Conservation (phyloP, 495 filamentous ascomycete genomes). For the Podospora pseudocomata region DNA sequence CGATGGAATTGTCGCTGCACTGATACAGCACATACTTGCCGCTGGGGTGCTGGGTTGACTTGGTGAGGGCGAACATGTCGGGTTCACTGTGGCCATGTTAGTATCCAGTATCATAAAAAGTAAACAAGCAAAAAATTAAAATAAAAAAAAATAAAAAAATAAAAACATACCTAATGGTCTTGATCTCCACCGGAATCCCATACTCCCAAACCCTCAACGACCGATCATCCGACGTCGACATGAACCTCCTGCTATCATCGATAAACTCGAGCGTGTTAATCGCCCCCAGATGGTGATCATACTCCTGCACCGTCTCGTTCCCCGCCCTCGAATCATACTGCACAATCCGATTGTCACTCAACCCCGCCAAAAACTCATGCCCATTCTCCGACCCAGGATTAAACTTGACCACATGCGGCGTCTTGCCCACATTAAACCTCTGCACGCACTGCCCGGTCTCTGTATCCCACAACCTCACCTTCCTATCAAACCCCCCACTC, state of each 20-base stretch:
- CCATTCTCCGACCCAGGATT: slow-evolving; percentile 72
- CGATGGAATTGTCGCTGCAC: slow-evolving; percentile 89
- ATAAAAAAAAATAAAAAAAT: neutral
- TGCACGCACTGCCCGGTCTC: slow-evolving; percentile 85
- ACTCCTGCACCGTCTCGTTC: slow-evolving; percentile 83
- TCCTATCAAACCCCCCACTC: slow-evolving; percentile 86
- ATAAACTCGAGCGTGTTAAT: slow-evolving; percentile 98
- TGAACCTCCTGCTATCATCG: slow-evolving; percentile 90
- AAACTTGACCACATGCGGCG: slow-evolving; percentile 91
- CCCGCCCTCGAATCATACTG: slow-evolving; percentile 89
- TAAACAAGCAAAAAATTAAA: neutral
- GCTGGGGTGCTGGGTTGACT: slow-evolving; percentile 74
- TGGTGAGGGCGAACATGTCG: slow-evolving; percentile 91
- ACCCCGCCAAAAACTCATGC: slow-evolving; percentile 90
- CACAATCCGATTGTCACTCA: slow-evolving; percentile 98
- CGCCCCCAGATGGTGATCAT: slow-evolving; percentile 95
- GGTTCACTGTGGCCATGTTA: slow-evolving; percentile 88
- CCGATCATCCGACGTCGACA: slow-evolving; percentile 96
- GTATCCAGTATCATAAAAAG: slow-evolving; percentile 36
- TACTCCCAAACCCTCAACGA: slow-evolving; percentile 96
- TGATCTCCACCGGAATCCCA: slow-evolving; percentile 77
- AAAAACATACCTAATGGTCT: slow-evolving; percentile 34
- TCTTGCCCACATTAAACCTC: slow-evolving; percentile 87
- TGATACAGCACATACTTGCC: slow-evolving; percentile 94
- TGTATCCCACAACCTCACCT: slow-evolving; percentile 97